Conservation (phyloP, 768 basidiomycete species). For the Tremella fuciformis region DNA sequence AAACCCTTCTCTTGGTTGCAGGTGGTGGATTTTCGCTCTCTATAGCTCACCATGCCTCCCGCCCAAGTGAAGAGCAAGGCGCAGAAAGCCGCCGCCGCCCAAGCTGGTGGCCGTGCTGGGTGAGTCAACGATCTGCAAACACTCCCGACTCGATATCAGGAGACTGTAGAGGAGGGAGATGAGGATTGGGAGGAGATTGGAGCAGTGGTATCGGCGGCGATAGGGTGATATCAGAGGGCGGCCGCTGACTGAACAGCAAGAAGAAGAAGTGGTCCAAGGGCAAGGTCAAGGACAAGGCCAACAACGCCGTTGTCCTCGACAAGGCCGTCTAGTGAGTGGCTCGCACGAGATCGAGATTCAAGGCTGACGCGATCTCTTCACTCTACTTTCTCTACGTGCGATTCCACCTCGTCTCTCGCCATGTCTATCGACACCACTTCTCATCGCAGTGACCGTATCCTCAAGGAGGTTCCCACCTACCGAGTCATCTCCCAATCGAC, state of each 20-base stretch:
- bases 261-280: conserved; percentile 99
- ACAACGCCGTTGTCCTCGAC: conserved; percentile 92
- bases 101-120: conserved; percentile 52
- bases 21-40: no score
- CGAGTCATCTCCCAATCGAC: conserved; percentile 96
- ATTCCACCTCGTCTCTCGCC: conserved; percentile 1
- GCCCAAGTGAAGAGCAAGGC: conserved; percentile 50
- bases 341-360: no score
- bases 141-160: background rate
- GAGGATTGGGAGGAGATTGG: background rate
- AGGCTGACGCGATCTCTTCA: background rate
- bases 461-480: conserved; percentile 99
- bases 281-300: conserved; percentile 99
- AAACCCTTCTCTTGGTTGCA: no score
- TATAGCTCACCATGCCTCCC: conserved; percentile 33
- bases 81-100: conserved; percentile 52
- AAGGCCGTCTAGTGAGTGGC: conserved; percentile 66
- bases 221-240: background rate
- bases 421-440: background rate
- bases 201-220: background rate
- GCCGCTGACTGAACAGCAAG: conserved; percentile 56
- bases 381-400: background rate
- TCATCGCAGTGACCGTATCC: conserved; percentile 58
- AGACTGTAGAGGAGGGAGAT: background rate
- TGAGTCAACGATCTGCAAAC: conserved; percentile 28